Conservation (phyloP, 176 grass and related monocot species). For the Canna indica region DNA sequence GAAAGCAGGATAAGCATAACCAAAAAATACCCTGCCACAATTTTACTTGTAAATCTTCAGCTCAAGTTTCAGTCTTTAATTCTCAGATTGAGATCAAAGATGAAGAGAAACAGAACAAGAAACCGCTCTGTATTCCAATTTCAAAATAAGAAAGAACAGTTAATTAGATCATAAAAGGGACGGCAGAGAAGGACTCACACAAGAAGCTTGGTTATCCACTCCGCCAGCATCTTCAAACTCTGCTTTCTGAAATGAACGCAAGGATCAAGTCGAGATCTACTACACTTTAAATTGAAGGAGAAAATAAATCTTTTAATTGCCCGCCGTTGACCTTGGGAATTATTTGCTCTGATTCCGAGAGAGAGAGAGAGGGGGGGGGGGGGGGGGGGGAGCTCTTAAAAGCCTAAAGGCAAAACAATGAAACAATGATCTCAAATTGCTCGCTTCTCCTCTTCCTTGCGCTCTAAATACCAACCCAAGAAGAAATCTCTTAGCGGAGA, state of each 20-base stretch:
- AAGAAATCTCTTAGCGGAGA: neutral
- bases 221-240: slow-evolving; percentile 34
- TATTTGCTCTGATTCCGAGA: neutral
- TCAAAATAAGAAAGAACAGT: neutral
- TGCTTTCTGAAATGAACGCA: neutral
- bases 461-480: neutral
- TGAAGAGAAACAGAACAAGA: too few relatives aligned
- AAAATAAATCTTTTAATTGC: neutral
- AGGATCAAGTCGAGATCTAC: neutral
- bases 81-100: neutral
- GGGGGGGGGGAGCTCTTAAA: neutral
- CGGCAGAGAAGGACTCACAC: slow-evolving; percentile 32
- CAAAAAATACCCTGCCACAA: slow-evolving; percentile 56
- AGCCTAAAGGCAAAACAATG: too few relatives aligned
- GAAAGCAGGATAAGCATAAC: slow-evolving; percentile 66
- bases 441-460: neutral
- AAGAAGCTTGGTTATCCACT: slow-evolving; percentile 69
- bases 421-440: neutral
- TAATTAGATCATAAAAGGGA: neutral
- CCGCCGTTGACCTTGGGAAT: neutral
- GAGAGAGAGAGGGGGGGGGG: neutral
- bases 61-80: neutral
- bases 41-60: neutral
- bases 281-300: neutral
- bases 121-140: too few relatives aligned